Conservation (phyloP, 768 basidiomycete species). For the Mycena rosella region DNA sequence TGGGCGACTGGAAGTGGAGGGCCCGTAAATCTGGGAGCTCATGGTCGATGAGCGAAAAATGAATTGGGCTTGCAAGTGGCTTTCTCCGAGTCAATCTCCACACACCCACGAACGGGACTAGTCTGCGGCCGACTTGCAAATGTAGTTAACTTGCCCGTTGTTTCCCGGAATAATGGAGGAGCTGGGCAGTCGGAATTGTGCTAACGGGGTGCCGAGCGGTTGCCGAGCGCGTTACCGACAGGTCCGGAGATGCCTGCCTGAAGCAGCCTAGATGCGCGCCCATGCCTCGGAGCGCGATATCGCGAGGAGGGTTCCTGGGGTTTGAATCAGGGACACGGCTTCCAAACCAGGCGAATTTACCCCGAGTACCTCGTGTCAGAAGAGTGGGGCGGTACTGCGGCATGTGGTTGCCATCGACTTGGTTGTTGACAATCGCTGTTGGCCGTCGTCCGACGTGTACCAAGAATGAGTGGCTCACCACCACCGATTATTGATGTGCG, state of each 20-base stretch:
- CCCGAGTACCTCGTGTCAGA: too few relatives aligned
- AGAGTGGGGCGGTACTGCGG: too few relatives aligned
- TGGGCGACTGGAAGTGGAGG: too few relatives aligned
- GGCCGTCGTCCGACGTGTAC: too few relatives aligned
- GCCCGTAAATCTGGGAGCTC: too few relatives aligned
- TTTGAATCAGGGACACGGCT: background rate
- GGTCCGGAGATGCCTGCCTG: slow-evolving; percentile 10
- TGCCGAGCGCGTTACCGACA: slow-evolving; percentile 12
- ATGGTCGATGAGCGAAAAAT: too few relatives aligned
- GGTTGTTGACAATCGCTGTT: too few relatives aligned
- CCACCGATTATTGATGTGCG: slow-evolving; percentile 1
- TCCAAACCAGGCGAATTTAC: too few relatives aligned
- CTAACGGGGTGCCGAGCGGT: slow-evolving; percentile 15
- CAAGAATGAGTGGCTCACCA: background rate
- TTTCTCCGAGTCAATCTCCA: background rate
- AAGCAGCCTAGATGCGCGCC: slow-evolving; percentile 14
- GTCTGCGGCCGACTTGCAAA: background rate
- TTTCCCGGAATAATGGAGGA: slow-evolving; percentile 5
- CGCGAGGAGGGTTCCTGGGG: background rate
- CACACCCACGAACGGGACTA: background rate
- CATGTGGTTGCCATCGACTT: too few relatives aligned
- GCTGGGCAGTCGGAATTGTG: background rate
- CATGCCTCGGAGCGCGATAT: slow-evolving; percentile 11
- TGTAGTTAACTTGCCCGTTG: too few relatives aligned
- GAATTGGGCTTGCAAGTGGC: too few relatives aligned